Percentiles rank a stretch among this genome's conserved stretches.
phyloP scores from a whole-genome alignment of 2,329 filamentous ascomycete genomes.

The Neonectria faginata region DNA sequence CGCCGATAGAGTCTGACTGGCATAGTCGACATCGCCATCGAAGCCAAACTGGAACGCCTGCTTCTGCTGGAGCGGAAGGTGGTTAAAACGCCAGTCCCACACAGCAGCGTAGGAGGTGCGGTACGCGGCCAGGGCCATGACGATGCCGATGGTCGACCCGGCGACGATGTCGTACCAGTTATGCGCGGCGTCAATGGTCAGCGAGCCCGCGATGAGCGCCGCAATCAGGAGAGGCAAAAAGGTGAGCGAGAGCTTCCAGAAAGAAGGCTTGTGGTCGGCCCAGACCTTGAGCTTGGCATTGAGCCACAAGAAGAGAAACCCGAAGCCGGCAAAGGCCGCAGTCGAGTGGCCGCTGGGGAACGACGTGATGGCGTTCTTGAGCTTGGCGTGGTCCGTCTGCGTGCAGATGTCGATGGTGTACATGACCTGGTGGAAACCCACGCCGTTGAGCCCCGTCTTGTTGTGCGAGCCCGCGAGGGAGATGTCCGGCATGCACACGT shows the following conservation, averaged over 20 bases:
- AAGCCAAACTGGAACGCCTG: conserved; percentile 48
- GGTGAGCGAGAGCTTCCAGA: conserved; percentile 73
- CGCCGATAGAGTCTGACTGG: conserved; percentile 40
- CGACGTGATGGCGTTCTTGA: conserved; percentile 72
- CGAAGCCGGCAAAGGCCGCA: conserved; percentile 71
- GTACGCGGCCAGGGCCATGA: conserved; percentile 72
- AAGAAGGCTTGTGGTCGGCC: conserved; percentile 72
- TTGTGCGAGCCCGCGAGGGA: conserved; percentile 56
- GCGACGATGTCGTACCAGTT: conserved; percentile 78
- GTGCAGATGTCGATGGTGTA: conserved; percentile 74
- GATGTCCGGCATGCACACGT: conserved; percentile 71
- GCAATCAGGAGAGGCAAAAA: conserved; percentile 71
- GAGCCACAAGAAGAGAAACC: conserved; percentile 75
- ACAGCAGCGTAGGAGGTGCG: conserved; percentile 75
- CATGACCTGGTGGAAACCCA: conserved; percentile 70
- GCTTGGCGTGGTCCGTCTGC: conserved; percentile 60
- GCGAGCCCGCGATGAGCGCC: conserved; percentile 67
- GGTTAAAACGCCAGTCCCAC: conserved; percentile 76
- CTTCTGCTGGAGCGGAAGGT: conserved; percentile 69
- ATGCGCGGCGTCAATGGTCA: conserved; percentile 75
- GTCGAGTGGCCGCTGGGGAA: conserved; percentile 78
- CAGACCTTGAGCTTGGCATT: conserved; percentile 80
- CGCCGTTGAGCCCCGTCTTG: conserved; percentile 53
- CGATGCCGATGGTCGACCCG: conserved; percentile 71
- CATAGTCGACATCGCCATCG: conserved; percentile 33